phyloP scores from a whole-genome alignment of 805 yeast species.

The Starmerella geochares region DNA sequence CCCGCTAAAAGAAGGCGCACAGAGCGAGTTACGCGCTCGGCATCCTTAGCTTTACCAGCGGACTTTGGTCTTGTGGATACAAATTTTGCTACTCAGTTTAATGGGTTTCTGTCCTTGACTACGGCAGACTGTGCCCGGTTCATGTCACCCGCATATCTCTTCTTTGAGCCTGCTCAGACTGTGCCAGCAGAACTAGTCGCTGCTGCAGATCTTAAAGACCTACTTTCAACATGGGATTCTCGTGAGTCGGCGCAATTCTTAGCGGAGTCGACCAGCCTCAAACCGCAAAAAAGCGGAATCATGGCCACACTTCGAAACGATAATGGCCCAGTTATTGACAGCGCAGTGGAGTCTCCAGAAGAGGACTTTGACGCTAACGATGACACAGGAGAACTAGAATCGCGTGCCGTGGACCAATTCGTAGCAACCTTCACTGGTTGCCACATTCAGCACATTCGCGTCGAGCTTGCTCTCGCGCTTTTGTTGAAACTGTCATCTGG shows the following conservation, averaged over 20 bases:
- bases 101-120: constrained; percentile 14
- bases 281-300: constrained; percentile 15
- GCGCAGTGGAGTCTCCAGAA: not conserved
- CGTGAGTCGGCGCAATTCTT: constrained; percentile 16
- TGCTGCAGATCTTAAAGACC: constrained; percentile 17
- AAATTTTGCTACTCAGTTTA: constrained; percentile 15
- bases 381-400: not conserved
- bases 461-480: constrained; percentile 8
- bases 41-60: constrained; percentile 18
- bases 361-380: not conserved
- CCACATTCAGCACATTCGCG: constrained; percentile 19
- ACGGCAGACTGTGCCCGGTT: not conserved
- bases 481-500: constrained; percentile 6
- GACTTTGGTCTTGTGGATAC: constrained; percentile 21
- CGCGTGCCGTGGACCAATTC: constrained; percentile 10
- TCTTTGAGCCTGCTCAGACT: constrained; percentile 8
- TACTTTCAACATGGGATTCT: constrained; percentile 15
- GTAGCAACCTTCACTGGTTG: not conserved
- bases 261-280: constrained; percentile 14
- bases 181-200: constrained; percentile 1
- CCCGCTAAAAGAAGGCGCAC: constrained; percentile 11
- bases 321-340: not conserved
- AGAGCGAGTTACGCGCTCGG: constrained; percentile 17
- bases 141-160: constrained; percentile 14
- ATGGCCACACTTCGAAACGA: constrained; percentile 13